These are phyloP conservation scores for Cytospora chrysosperma DNA, from an alignment of 2,329 filamentous ascomycete species.

Conservation along the genomic window DNA sequence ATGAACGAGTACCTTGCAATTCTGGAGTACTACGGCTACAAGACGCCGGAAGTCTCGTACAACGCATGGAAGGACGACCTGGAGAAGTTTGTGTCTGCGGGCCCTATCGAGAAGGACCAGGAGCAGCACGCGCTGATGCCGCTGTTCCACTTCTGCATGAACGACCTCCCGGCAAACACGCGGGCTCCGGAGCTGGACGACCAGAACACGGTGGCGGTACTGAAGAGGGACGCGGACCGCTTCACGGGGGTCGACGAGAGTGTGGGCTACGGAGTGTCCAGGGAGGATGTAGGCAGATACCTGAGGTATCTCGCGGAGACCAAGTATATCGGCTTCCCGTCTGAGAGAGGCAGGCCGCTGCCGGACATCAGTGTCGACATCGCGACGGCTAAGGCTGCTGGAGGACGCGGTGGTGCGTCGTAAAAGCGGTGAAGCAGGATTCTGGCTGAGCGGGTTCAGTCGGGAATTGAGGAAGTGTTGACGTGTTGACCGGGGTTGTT, in stretches of 20 bases:
- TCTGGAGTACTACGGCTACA: constrained; percentile 72
- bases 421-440: constrained; percentile 19
- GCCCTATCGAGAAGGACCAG: constrained; percentile 51
- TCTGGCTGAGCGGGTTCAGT: background rate
- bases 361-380: constrained; percentile 35
- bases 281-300: constrained; percentile 63
- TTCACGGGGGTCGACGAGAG: constrained; percentile 48
- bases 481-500: background rate
- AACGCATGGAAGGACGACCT: constrained; percentile 66
- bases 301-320: constrained; percentile 61
- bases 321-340: constrained; percentile 58
- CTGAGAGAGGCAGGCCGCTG: constrained; percentile 33
- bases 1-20: constrained; percentile 75
- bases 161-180: constrained; percentile 67
- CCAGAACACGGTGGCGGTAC: constrained; percentile 60
- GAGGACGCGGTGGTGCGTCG: constrained; percentile 31
- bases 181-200: constrained; percentile 75
- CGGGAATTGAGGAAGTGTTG: background rate
- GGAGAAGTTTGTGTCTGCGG: constrained; percentile 64
- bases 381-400: constrained; percentile 24
- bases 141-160: constrained; percentile 71
- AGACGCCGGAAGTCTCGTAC: constrained; percentile 66
- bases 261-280: constrained; percentile 54
- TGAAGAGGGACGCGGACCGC: constrained; percentile 61
- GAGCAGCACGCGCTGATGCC: constrained; percentile 73